Percentiles rank a stretch among this genome's conserved stretches.
Conservation (phyloP, 129 eudicot species). For the Centaurea solstitialis region DNA sequence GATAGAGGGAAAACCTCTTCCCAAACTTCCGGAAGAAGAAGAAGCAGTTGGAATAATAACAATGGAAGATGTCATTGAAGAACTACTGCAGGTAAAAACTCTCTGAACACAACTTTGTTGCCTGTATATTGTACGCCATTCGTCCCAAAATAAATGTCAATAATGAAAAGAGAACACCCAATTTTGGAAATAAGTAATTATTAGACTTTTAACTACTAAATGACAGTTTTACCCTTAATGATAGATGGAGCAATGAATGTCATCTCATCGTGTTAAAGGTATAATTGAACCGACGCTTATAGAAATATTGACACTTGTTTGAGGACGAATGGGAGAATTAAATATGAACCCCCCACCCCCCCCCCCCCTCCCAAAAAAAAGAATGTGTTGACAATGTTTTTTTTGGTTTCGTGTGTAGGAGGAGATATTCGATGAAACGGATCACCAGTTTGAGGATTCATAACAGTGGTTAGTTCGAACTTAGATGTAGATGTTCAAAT, state of each 20-base stretch:
- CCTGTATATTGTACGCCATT: neutral
- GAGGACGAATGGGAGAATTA: neutral
- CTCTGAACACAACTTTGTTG: neutral
- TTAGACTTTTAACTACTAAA: neutral
- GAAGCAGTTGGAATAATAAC: slow-evolving; percentile 93
- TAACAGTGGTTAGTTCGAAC: slow-evolving; percentile 31
- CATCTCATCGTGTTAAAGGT: neutral
- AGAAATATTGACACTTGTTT: neutral
- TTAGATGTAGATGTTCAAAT: neutral
- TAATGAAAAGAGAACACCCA: neutral
- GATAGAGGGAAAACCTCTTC: slow-evolving; percentile 73
- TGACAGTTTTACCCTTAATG: neutral
- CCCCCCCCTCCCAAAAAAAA: neutral
- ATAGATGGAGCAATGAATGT: neutral
- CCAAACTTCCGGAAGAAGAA: slow-evolving; percentile 72
- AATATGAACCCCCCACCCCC: too few relatives aligned
- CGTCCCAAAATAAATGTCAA: neutral
- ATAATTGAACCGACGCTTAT: neutral
- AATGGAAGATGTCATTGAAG: slow-evolving; percentile 99
- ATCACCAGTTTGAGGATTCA: slow-evolving; percentile 79
- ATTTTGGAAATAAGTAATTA: too few relatives aligned
- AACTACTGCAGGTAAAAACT: slow-evolving; percentile 66
- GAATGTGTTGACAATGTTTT: neutral
- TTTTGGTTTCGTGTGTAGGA: slow-evolving; percentile 48
- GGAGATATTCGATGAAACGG: slow-evolving; percentile 93